A percentile compares a stretch with the other conserved stretches of the same genome.
These are phyloP conservation scores for Xylaria sp. DNA, from an alignment of 2,329 filamentous ascomycete species.

Conservation along the genomic window DNA sequence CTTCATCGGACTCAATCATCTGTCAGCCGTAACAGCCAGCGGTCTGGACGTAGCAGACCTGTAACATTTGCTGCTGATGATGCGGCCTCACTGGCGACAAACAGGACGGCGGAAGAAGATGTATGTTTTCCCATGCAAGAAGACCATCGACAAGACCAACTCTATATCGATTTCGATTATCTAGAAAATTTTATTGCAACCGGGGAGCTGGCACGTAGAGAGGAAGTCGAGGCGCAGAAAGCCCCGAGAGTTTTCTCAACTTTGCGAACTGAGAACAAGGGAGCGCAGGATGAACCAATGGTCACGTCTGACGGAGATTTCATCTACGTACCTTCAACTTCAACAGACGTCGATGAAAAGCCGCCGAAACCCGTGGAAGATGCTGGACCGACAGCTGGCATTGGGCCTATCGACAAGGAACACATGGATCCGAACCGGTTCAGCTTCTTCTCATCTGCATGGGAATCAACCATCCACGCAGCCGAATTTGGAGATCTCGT, in stretches of 20 bases:
- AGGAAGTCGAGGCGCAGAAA: slow-evolving; percentile 62
- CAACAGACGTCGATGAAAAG: slow-evolving; percentile 63
- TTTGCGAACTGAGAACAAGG: slow-evolving; percentile 59
- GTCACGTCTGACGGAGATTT: slow-evolving; percentile 68
- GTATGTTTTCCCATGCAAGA: slow-evolving; percentile 88
- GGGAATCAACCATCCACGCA: slow-evolving; percentile 92
- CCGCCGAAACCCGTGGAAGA: slow-evolving; percentile 46
- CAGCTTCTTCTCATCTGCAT: slow-evolving; percentile 96
- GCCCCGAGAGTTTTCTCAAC: slow-evolving; percentile 69
- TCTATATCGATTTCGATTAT: slow-evolving; percentile 91
- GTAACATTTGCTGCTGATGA: slow-evolving; percentile 70
- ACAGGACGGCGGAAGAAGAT: slow-evolving; percentile 83
- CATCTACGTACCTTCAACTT: slow-evolving; percentile 62
- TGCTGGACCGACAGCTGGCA: slow-evolving; percentile 30
- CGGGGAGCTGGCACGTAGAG: slow-evolving; percentile 61
- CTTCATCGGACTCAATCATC: slow-evolving; percentile 78
- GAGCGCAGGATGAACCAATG: slow-evolving; percentile 48
- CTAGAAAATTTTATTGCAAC: slow-evolving; percentile 88
- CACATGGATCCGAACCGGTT: slow-evolving; percentile 79
- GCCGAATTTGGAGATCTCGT: slow-evolving; percentile 88
- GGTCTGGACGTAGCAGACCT: slow-evolving; percentile 58
- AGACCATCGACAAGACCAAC: slow-evolving; percentile 73
- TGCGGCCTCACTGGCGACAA: slow-evolving; percentile 68
- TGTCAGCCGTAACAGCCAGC: slow-evolving; percentile 68
- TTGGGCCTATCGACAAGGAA: slow-evolving; percentile 50